Evolutionary conservation across 495 filamentous ascomycete genomes (phyloP).

Genomic region (Stereocaulon alpinum): DNA sequence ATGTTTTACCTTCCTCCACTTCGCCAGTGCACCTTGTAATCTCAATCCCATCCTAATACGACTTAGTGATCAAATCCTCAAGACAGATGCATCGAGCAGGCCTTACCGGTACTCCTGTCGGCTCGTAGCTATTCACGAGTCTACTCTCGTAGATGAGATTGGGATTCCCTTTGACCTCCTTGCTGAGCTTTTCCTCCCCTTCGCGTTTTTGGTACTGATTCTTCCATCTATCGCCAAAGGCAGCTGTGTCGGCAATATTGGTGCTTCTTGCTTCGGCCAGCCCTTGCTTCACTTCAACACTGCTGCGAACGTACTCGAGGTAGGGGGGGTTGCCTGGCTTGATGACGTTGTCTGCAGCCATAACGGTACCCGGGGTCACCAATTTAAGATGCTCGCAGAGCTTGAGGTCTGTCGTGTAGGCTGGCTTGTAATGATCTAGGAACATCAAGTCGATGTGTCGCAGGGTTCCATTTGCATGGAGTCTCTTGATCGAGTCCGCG

Average conservation of each 20-base stretch:
- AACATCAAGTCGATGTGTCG: conserved; percentile 52
- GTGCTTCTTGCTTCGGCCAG: conserved; percentile 27
- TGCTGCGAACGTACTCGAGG: conserved; percentile 51
- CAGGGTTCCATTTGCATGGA: conserved; percentile 38
- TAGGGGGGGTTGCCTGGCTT: conserved; percentile 61
- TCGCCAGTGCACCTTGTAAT: conserved; percentile 49
- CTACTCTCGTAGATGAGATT: conserved; percentile 58
- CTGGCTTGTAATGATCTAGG: conserved; percentile 60
- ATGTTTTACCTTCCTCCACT: neutral
- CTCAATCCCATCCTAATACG: conserved; percentile 56
- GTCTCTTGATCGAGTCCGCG: conserved; percentile 41
- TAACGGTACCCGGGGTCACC: conserved; percentile 43
- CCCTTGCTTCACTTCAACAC: conserved; percentile 38
- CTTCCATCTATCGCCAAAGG: conserved; percentile 27
- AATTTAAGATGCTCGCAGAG: conserved; percentile 53
- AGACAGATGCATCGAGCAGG: neutral
- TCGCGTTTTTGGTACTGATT: conserved; percentile 33
- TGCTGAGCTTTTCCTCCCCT: conserved; percentile 33
- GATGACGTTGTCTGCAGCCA: conserved; percentile 63
- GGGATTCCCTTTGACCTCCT: conserved; percentile 51
- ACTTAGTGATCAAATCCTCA: conserved; percentile 11
- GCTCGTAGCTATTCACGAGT: conserved; percentile 56
- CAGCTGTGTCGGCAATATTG: conserved; percentile 24
- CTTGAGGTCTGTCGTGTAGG: conserved; percentile 56
- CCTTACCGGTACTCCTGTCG: conserved; percentile 48